Percentiles rank a stretch among this genome's conserved stretches.
Evolutionary conservation across 2,329 filamentous ascomycete genomes (phyloP).

Genomic region (Aspergillus sp.): DNA sequence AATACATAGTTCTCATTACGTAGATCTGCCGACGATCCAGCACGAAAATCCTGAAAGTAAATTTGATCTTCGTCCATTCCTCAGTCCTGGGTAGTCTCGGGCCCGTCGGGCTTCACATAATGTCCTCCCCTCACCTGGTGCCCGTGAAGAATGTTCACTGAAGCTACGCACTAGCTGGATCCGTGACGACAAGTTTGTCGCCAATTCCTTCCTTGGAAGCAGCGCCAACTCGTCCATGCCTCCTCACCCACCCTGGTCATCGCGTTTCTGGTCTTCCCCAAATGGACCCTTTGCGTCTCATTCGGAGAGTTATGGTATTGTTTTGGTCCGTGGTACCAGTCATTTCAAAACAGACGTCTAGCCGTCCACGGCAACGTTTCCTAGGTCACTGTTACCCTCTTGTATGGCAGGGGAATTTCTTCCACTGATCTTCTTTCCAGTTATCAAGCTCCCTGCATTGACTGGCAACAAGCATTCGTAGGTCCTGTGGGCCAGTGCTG

Average conservation of each 20-base stretch:
- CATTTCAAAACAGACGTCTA: not conserved
- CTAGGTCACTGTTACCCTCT: not conserved
- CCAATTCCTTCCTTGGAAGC: not conserved
- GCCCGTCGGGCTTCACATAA: not conserved
- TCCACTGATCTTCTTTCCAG: not conserved
- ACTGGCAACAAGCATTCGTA: not conserved
- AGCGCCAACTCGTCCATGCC: not conserved
- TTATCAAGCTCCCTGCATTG: not conserved
- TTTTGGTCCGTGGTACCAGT: not conserved
- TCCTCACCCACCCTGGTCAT: not conserved
- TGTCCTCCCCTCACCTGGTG: conserved; percentile 3
- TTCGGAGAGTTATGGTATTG: not conserved
- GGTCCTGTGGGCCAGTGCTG: not conserved
- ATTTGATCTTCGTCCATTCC: not conserved
- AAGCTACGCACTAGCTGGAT: not conserved
- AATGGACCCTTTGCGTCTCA: not conserved
- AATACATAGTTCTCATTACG: not conserved
- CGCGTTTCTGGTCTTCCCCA: not conserved
- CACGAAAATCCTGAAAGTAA: not conserved
- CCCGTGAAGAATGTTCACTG: not conserved
- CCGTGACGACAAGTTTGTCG: not conserved
- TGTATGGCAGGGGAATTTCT: not conserved
- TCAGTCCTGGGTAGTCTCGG: not conserved
- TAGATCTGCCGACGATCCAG: not conserved
- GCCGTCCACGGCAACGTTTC: not conserved